Evolutionary conservation across 2,329 filamentous ascomycete genomes (phyloP).

Genomic region (Didymella exigua): DNA sequence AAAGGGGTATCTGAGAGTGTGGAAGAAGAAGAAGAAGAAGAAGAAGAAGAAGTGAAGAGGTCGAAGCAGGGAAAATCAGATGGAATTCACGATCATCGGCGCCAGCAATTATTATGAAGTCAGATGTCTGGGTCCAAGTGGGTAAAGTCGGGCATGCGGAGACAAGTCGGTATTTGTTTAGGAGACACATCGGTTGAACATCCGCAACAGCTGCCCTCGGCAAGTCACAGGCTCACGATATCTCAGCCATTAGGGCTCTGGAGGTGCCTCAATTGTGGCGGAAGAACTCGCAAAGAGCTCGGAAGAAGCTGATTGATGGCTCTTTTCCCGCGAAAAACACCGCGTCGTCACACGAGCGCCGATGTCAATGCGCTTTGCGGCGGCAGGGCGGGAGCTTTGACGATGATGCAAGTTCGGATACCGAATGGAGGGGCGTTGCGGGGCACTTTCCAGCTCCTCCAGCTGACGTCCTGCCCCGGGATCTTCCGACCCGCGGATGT

Average conservation of each 20-base stretch:
- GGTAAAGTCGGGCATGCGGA: constrained; percentile 49
- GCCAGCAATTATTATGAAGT: constrained; percentile 34
- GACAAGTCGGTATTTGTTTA: constrained; percentile 43
- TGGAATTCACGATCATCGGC: constrained; percentile 19
- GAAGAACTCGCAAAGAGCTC: constrained; percentile 9
- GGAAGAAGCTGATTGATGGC: constrained; percentile 20
- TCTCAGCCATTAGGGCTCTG: constrained; percentile 12
- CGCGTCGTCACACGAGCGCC: constrained; percentile 9
- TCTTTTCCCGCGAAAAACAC: constrained; percentile 7
- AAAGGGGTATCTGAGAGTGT: constrained; percentile 7
- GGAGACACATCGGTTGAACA: constrained; percentile 32
- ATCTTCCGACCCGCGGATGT: constrained; percentile 40
- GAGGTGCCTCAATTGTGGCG: constrained; percentile 5
- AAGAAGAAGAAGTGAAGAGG: constrained; percentile 5
- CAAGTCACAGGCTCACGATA: constrained; percentile 41
- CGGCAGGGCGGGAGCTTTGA: constrained; percentile 28
- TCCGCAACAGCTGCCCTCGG: constrained; percentile 35
- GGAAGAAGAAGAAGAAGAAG: constrained; percentile 4
- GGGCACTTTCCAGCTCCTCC: constrained; percentile 14
- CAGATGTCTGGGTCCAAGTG: constrained; percentile 41
- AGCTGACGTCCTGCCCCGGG: constrained; percentile 28
- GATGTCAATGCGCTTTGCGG: constrained; percentile 33
- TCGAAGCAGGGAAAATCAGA: constrained; percentile 13
- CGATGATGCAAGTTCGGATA: constrained; percentile 28
- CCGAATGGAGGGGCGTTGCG: constrained; percentile 24